Evolutionary conservation across 164 flowering plant genomes (phyloP).

Genomic region (Vitis riparia): DNA sequence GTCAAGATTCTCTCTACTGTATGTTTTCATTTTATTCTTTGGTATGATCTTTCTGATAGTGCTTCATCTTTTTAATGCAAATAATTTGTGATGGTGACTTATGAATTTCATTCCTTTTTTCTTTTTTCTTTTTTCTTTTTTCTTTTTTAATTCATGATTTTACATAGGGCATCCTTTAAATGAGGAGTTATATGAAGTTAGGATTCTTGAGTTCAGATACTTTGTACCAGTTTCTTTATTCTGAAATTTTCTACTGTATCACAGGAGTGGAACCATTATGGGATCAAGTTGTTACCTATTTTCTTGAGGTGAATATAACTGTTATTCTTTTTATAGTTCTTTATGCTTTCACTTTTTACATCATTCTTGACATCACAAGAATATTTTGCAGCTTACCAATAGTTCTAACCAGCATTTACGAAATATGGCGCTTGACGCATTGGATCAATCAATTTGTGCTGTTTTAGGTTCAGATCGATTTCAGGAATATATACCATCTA

Average conservation of each 20-base stretch:
- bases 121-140: too few relatives aligned
- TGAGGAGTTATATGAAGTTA: too few relatives aligned
- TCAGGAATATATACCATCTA: constrained; percentile 31
- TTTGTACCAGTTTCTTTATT: constrained; percentile 1
- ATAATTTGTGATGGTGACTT: too few relatives aligned
- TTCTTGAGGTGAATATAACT: constrained; percentile 72
- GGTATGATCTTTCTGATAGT: too few relatives aligned
- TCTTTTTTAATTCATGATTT: too few relatives aligned
- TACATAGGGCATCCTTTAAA: too few relatives aligned
- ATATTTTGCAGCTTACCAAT: constrained; percentile 74
- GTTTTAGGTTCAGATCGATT: constrained; percentile 83
- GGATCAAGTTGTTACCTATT: constrained; percentile 88
- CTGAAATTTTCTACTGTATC: background rate
- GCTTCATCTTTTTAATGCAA: too few relatives aligned
- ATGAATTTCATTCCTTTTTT: too few relatives aligned
- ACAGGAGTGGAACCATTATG: constrained; percentile 92
- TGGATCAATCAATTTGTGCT: constrained; percentile 90
- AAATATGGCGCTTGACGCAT: constrained; percentile 83
- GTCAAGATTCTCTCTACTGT: too few relatives aligned
- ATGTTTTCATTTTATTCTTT: too few relatives aligned
- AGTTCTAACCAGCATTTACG: constrained; percentile 68
- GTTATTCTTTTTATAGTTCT: background rate
- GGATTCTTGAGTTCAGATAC: too few relatives aligned
- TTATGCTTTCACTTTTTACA: constrained; percentile 1
- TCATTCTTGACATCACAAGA: constrained; percentile 5